Base-by-base conservation (phyloP, 2,329 filamentous ascomycete genomes). In the Pseudogymnoascus sp. region DNA sequence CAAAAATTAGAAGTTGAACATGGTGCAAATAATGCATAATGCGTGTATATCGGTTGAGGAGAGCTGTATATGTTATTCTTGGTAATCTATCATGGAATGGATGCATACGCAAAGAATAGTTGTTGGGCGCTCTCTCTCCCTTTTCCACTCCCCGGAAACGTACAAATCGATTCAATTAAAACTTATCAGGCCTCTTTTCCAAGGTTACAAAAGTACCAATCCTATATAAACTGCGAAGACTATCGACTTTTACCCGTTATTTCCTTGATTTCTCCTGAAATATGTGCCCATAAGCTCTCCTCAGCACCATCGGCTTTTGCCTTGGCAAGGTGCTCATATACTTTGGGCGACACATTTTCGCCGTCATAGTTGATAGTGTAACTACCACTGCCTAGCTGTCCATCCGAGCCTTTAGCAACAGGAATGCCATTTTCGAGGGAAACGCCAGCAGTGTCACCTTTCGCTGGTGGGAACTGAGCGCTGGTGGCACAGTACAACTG, bases 401-500 rank as follows among this genome's bases (percentile, higher is more conserved):
- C 73, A 38, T 69, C 67, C 8, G 67, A 70, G 2, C 70, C 68
- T 1, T 64, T 64, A 0, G 41, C 63, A 6, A 68, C 57, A 28
- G 62, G 60, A 33, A 62, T 66, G 18, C 59, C 66, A 28, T 58
- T 60, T 41, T 30, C 39, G 20, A 25, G 39, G 3, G 62, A 20
- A 58, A 43, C 35, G 47, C 62, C n/a, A 60, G 59, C n/a, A 58
- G 62, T 20, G 39, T 59, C 33, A n/a, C 53, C 62, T 4, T 47
- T 47, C 1, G 57, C 58, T 28, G 64, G 47, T 8, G 64, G 67
- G 35, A 69, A 77, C n/a, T 68, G 68, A 1, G 69, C 70, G 61
- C 71, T 75, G 1, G 73, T 77, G 1, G 71, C 71, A 12, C 69
- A 66, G 58, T 77, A 80, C 58, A 78, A 64, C 66, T 79, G 76